Evolutionary conservation across 1,139 yeast species (phyloP), one percentile per base, ranked within the genome.

Genomic region (Yamadazyma atmosphaerica): DNA sequence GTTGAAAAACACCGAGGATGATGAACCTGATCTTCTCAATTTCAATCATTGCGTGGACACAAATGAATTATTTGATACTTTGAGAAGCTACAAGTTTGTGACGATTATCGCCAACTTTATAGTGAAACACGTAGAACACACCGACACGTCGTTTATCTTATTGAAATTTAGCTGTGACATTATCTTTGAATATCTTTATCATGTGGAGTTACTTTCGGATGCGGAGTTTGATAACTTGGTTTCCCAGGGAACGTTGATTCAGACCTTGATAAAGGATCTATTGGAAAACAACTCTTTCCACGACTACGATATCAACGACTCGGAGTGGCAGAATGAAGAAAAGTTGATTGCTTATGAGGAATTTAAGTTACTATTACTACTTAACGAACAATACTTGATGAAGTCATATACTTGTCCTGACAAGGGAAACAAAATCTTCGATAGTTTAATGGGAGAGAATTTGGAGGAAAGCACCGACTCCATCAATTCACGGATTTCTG

Each of bases 381-480:
- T 89, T 15, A 88, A 88, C 56, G 96, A 89, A 56, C 96, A 89
- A 56, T 89, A 79, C 56, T 77, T 89, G 77, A 83, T 87, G 79
- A 71, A 72, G 32, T 73, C 78, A 21, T 71, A 65, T 45, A 53
- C 62, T 22, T 39, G 60, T 11, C 51, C 45, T 8, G 53, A 55
- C 5, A 52, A 69, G 24, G 60, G 63, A 33, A 79, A 80, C 51
- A 65, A 65, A 41, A 81, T 79, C 3, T 72, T 77, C 52, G 71
- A 72, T 30, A 72, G 72, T 13, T 50, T 76, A 24, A 56, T 72
- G 47, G 50, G 57, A 30, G 49, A 44, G 13, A 44, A 46, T 17
- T 19, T 39, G 11, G 39, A 39, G 7, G 50, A 44, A 15, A 37
- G 41, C 15, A 37, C 50, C 9, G 50, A 54, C 42, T 40, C 56